Conservation (phyloP, 345 rosid genomes). For the Populus davidiana region DNA sequence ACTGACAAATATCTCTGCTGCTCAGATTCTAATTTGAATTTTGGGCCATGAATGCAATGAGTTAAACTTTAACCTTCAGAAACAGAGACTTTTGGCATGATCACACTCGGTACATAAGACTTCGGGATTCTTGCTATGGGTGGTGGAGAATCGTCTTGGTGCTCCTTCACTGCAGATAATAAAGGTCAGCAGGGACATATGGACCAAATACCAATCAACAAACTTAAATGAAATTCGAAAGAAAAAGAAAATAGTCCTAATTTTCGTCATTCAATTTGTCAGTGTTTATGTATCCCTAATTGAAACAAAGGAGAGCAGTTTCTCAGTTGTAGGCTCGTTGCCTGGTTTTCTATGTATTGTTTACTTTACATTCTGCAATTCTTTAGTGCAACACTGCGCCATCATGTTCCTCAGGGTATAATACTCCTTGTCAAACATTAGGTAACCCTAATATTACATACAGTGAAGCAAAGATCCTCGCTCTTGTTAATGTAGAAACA, state of each 20-base stretch:
- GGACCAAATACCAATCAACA: background rate
- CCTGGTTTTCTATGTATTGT: background rate
- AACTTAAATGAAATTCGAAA: background rate
- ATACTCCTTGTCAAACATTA: background rate
- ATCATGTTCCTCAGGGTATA: background rate
- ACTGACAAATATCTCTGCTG: background rate
- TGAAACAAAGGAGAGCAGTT: background rate
- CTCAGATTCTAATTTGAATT: background rate
- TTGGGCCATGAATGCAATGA: background rate
- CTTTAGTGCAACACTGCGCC: background rate
- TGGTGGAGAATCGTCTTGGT: constrained; percentile 30
- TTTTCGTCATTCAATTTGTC: background rate
- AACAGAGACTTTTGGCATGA: constrained; percentile 17
- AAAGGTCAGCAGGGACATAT: background rate
- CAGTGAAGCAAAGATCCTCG: no score
- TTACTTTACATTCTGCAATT: background rate
- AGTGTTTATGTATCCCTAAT: background rate
- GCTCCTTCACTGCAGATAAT: constrained; percentile 37
- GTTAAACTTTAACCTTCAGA: constrained; percentile 25
- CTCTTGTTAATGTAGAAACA: no score
- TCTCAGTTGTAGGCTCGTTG: background rate
- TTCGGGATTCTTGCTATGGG: constrained; percentile 39
- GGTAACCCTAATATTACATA: background rate
- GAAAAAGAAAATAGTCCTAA: background rate
- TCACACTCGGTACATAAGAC: constrained; percentile 15